These are phyloP conservation scores for Chenopodium formosanum DNA, from an alignment of 148 eudicot species.

Conservation along the genomic window DNA sequence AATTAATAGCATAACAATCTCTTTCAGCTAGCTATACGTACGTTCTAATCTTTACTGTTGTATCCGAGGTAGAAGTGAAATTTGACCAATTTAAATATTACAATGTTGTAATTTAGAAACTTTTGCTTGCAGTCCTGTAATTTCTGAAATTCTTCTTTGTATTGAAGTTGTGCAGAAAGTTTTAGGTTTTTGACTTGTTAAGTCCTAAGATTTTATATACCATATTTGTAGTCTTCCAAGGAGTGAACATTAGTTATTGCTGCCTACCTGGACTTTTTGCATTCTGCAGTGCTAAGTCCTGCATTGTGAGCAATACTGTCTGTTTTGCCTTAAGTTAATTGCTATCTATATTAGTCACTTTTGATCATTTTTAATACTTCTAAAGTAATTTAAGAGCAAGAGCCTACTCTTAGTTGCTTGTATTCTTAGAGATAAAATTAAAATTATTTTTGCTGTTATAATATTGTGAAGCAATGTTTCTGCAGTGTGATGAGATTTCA, in stretches of 20 bases:
- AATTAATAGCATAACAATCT: neutral
- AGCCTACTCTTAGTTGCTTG: neutral
- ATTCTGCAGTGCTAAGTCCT: neutral
- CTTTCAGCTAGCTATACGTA: neutral
- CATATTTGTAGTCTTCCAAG: neutral
- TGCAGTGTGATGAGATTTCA: constrained; percentile 70
- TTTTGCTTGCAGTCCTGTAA: neutral
- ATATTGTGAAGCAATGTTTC: constrained; percentile 6
- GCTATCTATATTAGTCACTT: neutral
- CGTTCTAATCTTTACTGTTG: neutral
- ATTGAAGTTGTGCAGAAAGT: neutral
- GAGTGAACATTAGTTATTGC: neutral
- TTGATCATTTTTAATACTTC: neutral
- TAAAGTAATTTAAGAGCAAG: neutral
- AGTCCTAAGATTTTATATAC: neutral
- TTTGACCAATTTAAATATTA: no score
- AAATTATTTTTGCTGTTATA: neutral
- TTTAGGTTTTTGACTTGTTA: neutral
- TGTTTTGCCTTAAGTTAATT: neutral
- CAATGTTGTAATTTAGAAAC: no score
- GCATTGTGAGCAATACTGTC: neutral
- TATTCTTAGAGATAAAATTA: neutral
- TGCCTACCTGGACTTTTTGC: neutral
- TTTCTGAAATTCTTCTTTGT: neutral
- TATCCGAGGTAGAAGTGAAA: no score